phyloP scores from a whole-genome alignment of 345 rosid genomes.

The Syzygium aromaticum region DNA sequence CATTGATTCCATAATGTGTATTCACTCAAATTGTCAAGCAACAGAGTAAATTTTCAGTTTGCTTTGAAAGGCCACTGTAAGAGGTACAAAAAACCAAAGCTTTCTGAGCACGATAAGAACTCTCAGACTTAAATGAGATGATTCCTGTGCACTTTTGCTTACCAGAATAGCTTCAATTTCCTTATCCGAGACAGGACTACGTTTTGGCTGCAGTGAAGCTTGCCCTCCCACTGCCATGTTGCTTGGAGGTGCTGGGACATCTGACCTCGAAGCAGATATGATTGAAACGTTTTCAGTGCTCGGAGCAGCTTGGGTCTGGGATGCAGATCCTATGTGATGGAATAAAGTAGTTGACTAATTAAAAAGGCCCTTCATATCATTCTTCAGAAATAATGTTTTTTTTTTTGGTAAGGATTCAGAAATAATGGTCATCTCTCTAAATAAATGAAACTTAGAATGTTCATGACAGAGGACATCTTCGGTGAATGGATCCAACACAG shows the following conservation, averaged over 20 bases:
- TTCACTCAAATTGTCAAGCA: neutral
- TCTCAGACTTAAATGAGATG: neutral
- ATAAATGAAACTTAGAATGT: neutral
- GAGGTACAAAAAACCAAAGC: neutral
- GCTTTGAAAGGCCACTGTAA: neutral
- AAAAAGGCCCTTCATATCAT: neutral
- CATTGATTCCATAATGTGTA: neutral
- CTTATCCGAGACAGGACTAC: conserved; percentile 60
- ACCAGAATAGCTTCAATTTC: conserved; percentile 73
- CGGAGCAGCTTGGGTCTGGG: conserved; percentile 14
- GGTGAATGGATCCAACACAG: neutral
- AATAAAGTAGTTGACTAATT: neutral
- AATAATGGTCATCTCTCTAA: neutral
- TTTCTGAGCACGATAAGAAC: neutral
- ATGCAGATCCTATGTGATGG: conserved; percentile 2
- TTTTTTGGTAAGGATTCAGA: too few relatives aligned
- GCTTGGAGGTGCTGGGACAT: conserved; percentile 50
- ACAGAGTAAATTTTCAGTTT: neutral
- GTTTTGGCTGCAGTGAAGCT: conserved; percentile 82
- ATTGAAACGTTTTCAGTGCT: conserved; percentile 1
- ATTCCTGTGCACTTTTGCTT: neutral
- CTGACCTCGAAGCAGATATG: conserved; percentile 25
- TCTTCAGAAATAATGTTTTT: neutral
- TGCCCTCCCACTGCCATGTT: conserved; percentile 56
- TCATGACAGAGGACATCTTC: neutral